Evolutionary conservation across 805 yeast species (phyloP), one percentile per base, ranked within the genome.

Genomic region (Pichia cabralensis): DNA sequence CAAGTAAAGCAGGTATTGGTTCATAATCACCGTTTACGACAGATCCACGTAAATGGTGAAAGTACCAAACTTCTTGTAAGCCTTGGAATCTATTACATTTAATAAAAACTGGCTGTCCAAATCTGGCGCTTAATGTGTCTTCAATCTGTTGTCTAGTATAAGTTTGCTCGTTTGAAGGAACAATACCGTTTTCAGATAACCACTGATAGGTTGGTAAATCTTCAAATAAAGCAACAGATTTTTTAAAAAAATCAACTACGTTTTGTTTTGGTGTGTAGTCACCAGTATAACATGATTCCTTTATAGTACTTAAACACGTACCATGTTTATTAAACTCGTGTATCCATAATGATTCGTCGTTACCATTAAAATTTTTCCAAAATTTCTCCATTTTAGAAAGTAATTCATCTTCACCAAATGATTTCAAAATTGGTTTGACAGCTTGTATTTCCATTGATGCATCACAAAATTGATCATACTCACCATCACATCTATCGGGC

Each of bases 291-390:
- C 97, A 88, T 5, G 55, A 46, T 3, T 92, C 82, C 36, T 68
- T 72, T 30, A 88, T 62, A 1, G 96, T 85, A 31, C 77, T 72
- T 68, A 86, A 76, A 59, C 96, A 88, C 8, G 95, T 85, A 17
- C 88, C 96, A 53, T 88, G 97, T 55, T 88, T 88, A 62, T 88
- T 86, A 67, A 72, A 88, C 58, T 88, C 96, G 57, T 88, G 96
- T 23, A 71, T 66, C 97, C 97, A 88, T 33, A 88, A 61, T 6
- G 66, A 52, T 38, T 72, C 76, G 52, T 80, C 89, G 37, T 70
- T 55, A 9, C 84, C 84, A 32, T 71, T 74, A 49, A 69, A 69
- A 48, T 80, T 78, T 53, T 80, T 78, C 96, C 96, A 88, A 40
- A 66, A 57, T 21, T 49, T 48, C 18, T 60, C 44, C 84, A 88